Base-by-base conservation (phyloP, 2,329 filamentous ascomycete species). In the Fusarium sp. region DNA sequence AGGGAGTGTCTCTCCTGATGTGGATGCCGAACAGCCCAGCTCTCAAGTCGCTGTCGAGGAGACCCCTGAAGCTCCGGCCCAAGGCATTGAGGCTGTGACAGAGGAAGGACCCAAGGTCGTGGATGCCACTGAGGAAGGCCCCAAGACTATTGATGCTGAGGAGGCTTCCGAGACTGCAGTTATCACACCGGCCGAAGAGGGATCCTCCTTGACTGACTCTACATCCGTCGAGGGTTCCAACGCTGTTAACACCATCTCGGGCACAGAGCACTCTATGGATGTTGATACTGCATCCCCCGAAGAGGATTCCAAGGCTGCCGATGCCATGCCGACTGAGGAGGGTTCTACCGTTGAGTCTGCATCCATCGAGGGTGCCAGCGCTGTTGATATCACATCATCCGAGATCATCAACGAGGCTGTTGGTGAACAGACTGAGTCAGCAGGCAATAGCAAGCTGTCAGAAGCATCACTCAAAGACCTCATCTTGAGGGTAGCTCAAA, bases 401-500 rank as follows among this genome's bases (percentile, higher is more conserved):
- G 47, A 52, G 47, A 20, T 54, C 25, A 47, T 45, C 22, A 33
- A 35, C 20, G 56, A 63, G 20, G 47, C 22, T 9, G 25, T 56
- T 35, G 37, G 32, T 59, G 60, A 17, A 58, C 65, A 45, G 47
- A 20, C 10, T 57, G 35, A 20, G 35, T 14, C 61, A 38, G 37
- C 62, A 6, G 50, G 60, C 20, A 59, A 56, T 20, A 54, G 58
- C 32, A 50, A 37, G 17, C 59, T 59, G 35, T 32, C 67, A 9
- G 74, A 76, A 14, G 64, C 76, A 14, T 80, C 81, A 14, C 79
- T 88, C 58, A 85, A 85, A 66, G 85, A 89, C 59, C 82, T 90
- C 27, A 89, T 91, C 64, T 79, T 89, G 57, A 85, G 83, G 69
- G 85, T 89, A 65, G 86, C 88, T 2, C 82, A 84, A 30, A 83